Base-by-base conservation (phyloP, 495 filamentous ascomycete genomes). In the Lophiotrema nucula region DNA sequence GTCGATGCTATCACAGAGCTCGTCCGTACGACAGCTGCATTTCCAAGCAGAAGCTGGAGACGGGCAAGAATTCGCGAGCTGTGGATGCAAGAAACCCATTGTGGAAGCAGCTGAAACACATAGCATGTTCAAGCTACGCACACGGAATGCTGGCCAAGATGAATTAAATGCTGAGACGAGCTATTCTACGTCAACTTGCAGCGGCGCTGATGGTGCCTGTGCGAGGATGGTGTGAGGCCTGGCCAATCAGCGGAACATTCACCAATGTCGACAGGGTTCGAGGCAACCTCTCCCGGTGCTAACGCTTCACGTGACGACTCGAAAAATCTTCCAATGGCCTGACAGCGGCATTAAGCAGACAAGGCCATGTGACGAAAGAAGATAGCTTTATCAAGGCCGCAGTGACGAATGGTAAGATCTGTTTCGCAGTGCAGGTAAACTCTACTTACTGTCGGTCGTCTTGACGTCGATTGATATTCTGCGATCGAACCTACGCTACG, bases 101-200 rank as follows among this genome's bases (percentile, higher is more conserved):
- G 15, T 43, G 24, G 42, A 4, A 38, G 8, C 22, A 31, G 38
- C 56, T 59, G 56, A 59, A 59, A 59, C 56, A 59, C 24, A 24
- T 1, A 3, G 23, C 18, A 27, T 21, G 23, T 21, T 43, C 23
- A 22, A 54, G 26, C 42, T 2, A n/a, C 23, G 12, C 42, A 37
- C 43, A 19, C 43, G 18, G 43, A 42, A n/a, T 18, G 47, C 39
- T 16, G 10, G 56, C 26, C 47, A 51, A 27, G 44, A 12, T 16
- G 51, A 54, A 21, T 8, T 26, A 10, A 19, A 15, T 12, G 31
- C 37, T 28, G 38, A 26, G 24, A 15, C 35, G 47, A 43, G 24
- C 8, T 3, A 4, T 23, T 39, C n/a, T 35, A 59, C 56, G 56
- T 59, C 56, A 59, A 59, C 38, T 26, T 47, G 56, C 56, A 59